Evolutionary conservation across 805 yeast genomes (phyloP).

Genomic region (Ogataea kodamae): DNA sequence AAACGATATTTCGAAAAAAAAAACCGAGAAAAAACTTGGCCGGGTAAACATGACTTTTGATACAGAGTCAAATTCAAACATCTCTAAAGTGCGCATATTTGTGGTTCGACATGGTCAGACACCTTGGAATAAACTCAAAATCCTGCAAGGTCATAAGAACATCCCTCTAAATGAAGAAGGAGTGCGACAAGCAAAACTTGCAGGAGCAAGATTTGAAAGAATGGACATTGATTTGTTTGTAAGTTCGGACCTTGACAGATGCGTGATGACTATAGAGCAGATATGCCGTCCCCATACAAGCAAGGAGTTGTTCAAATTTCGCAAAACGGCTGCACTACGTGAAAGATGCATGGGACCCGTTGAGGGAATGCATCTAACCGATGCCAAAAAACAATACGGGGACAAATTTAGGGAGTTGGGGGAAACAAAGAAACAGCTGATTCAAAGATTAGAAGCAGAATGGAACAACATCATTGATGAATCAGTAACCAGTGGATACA

Average conservation of each 20-base stretch:
- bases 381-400: slow-evolving; percentile 61
- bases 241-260: slow-evolving; percentile 55
- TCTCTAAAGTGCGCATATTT: slow-evolving; percentile 37
- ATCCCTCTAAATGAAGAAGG: slow-evolving; percentile 64
- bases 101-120: slow-evolving; percentile 86
- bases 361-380: slow-evolving; percentile 68
- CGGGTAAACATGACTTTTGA: slow-evolving; percentile 21
- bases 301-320: slow-evolving; percentile 23
- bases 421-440: slow-evolving; percentile 48
- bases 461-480: slow-evolving; percentile 42
- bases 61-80: slow-evolving; percentile 19
- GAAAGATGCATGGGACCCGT: slow-evolving; percentile 78
- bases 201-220: slow-evolving; percentile 44
- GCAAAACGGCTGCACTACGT: slow-evolving; percentile 46
- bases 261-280: slow-evolving; percentile 53
- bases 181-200: slow-evolving; percentile 49
- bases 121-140: slow-evolving; percentile 61
- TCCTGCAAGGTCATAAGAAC: slow-evolving; percentile 77
- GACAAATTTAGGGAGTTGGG: slow-evolving; percentile 61
- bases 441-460: slow-evolving; percentile 45
- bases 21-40: slow-evolving; percentile 2
- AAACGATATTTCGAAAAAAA: slow-evolving; percentile 1
- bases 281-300: slow-evolving; percentile 33
- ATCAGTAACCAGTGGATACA: slow-evolving; percentile 32
- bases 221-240: slow-evolving; percentile 44